Percentiles rank a stretch among this genome's conserved stretches.
Conservation (phyloP, 176 grass and related monocot genomes). For the Triticum urartu region DNA sequence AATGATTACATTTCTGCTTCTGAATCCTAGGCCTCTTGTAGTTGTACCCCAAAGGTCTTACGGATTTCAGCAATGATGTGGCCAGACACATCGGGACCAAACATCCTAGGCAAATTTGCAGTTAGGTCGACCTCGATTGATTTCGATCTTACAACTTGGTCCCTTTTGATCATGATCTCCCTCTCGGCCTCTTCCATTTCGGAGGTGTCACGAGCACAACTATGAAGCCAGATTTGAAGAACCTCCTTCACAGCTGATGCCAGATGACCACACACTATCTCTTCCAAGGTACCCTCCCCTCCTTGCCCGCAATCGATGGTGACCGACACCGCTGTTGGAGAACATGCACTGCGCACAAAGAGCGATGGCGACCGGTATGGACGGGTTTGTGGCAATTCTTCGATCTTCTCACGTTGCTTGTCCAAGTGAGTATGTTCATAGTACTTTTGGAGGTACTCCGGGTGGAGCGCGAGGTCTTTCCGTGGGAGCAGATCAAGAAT, state of each 20-base stretch:
- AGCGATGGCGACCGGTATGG: conserved; percentile 66
- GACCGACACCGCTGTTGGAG: conserved; percentile 57
- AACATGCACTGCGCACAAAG: conserved; percentile 57
- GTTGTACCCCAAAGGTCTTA: conserved; percentile 55
- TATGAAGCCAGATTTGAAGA: conserved; percentile 59
- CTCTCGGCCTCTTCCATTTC: conserved; percentile 43
- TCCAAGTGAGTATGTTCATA: conserved; percentile 61
- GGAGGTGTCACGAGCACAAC: conserved; percentile 27
- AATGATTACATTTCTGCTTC: not conserved
- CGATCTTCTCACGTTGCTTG: conserved; percentile 43
- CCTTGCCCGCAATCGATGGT: conserved; percentile 62
- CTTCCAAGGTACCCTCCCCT: conserved; percentile 50
- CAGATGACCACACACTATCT: conserved; percentile 46
- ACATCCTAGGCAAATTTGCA: conserved; percentile 64
- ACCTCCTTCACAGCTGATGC: conserved; percentile 28
- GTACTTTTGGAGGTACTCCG: conserved; percentile 62
- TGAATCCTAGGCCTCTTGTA: conserved; percentile 9
- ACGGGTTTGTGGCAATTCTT: conserved; percentile 48
- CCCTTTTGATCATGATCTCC: conserved; percentile 48
- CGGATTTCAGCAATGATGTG: conserved; percentile 54
- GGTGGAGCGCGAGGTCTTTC: conserved; percentile 52
- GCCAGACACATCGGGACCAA: conserved; percentile 51
- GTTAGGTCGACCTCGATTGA: conserved; percentile 70
- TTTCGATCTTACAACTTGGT: conserved; percentile 52
- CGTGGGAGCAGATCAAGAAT: conserved; percentile 69